phyloP scores from a whole-genome alignment of 768 basidiomycete species.

The Lactarius hengduanensis region DNA sequence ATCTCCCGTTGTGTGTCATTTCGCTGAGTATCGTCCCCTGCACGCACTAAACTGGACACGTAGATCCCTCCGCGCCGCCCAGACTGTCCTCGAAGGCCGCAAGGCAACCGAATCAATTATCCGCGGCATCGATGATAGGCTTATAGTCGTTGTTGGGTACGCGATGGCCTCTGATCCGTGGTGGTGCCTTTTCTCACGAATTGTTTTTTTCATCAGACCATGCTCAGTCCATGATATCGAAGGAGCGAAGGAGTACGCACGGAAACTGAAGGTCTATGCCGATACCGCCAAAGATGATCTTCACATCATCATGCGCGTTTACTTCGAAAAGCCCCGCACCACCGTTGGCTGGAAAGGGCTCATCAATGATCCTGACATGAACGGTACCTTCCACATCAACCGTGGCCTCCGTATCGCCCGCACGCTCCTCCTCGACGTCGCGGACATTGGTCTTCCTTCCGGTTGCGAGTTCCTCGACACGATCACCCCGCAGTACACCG shows the following conservation, averaged over 20 bases:
- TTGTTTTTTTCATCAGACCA: slow-evolving; percentile 48
- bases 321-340: slow-evolving; percentile 96
- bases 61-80: slow-evolving; percentile 76
- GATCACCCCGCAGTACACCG: slow-evolving; percentile 82
- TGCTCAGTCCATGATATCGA: slow-evolving; percentile 93
- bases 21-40: slow-evolving; percentile 26
- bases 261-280: slow-evolving; percentile 74
- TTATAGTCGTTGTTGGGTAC: slow-evolving; percentile 89
- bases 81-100: slow-evolving; percentile 88
- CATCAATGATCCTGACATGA: slow-evolving; percentile 96
- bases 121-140: slow-evolving; percentile 84
- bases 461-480: slow-evolving; percentile 96
- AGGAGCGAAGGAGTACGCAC: slow-evolving; percentile 85
- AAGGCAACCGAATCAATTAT: slow-evolving; percentile 75
- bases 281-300: slow-evolving; percentile 80
- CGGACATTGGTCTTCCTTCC: slow-evolving; percentile 86
- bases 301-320: slow-evolving; percentile 95
- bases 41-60: slow-evolving; percentile 2
- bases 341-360: slow-evolving; percentile 99
- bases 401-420: slow-evolving; percentile 89
- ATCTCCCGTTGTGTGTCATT: slow-evolving; percentile 72
- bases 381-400: slow-evolving; percentile 94
- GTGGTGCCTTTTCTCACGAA: slow-evolving; percentile 7
- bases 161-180: slow-evolving; percentile 29
- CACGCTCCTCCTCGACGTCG: slow-evolving; percentile 81